Percentiles rank a stretch among this genome's conserved stretches.
These are phyloP conservation scores for Lycium barbarum DNA, from an alignment of 257 asterid species.

Conservation along the genomic window DNA sequence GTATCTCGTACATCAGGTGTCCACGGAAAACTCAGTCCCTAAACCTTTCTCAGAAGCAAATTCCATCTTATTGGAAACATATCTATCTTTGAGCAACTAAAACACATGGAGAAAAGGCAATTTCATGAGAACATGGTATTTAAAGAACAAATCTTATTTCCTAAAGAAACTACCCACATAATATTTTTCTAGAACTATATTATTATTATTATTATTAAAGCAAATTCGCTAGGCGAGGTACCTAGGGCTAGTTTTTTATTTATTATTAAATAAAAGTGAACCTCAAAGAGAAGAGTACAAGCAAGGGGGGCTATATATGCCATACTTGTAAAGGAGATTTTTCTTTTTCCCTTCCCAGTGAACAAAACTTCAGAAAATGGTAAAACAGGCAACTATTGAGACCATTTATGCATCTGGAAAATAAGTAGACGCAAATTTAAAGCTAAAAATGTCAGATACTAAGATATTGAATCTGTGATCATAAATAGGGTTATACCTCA, in stretches of 20 bases:
- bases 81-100: not conserved
- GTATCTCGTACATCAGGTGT: not conserved
- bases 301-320: not conserved
- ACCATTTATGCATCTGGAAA: not conserved
- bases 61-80: not conserved
- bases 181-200: not conserved
- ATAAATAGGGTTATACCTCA: slow-evolving; percentile 62
- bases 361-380: slow-evolving; percentile 14
- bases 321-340: not conserved
- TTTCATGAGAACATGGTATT: not conserved
- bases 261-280: too few species aligned
- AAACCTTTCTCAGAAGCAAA: slow-evolving; percentile 17
- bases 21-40: slow-evolving; percentile 15
- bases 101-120: not conserved
- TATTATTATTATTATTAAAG: too few species aligned
- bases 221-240: too few species aligned
- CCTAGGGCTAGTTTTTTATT: too few species aligned
- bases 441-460: not conserved
- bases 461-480: not conserved
- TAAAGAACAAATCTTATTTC: slow-evolving; percentile 12
- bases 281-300: too few species aligned
- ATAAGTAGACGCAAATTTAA: not conserved
- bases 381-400: not conserved
- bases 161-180: not conserved
- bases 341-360: not conserved